Evolutionary conservation across 2,329 filamentous ascomycete genomes (phyloP).

Genomic region (Stagonosporopsis chrysanthemi): DNA sequence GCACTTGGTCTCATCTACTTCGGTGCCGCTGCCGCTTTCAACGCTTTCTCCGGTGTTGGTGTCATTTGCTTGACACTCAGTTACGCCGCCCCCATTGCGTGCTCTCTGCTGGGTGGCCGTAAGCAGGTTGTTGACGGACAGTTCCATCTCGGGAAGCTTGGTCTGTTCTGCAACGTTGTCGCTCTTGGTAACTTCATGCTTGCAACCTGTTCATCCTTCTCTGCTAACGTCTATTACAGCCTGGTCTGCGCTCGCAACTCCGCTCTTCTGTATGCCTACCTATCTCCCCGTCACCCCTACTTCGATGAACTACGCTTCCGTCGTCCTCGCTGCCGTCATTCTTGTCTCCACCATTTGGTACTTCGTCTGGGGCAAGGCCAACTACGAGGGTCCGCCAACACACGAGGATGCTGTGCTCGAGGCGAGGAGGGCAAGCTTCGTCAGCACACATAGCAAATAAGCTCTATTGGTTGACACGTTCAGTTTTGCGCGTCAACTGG

Average conservation of each 20-base stretch:
- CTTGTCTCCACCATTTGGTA: slow-evolving; percentile 71
- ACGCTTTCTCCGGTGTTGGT: slow-evolving; percentile 73
- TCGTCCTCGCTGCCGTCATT: slow-evolving; percentile 74
- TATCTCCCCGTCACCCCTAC: slow-evolving; percentile 65
- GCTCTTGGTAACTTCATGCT: slow-evolving; percentile 64
- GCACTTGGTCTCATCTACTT: slow-evolving; percentile 73
- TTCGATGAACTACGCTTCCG: slow-evolving; percentile 76
- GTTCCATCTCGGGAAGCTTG: slow-evolving; percentile 69
- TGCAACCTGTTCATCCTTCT: too few relatives aligned
- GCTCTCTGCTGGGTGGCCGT: slow-evolving; percentile 68
- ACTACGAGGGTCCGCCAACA: slow-evolving; percentile 69
- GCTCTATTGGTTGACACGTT: neutral
- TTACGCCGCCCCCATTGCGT: slow-evolving; percentile 71
- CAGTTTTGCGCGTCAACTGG: slow-evolving; percentile 1
- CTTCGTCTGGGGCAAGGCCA: slow-evolving; percentile 71
- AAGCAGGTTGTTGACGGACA: slow-evolving; percentile 63
- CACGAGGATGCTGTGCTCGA: slow-evolving; percentile 44
- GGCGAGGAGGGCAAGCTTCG: slow-evolving; percentile 42
- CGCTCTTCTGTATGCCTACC: slow-evolving; percentile 77
- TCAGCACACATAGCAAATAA: slow-evolving; percentile 31
- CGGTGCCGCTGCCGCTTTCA: slow-evolving; percentile 73
- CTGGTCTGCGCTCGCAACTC: slow-evolving; percentile 73
- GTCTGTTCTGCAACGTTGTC: slow-evolving; percentile 68
- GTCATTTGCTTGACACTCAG: slow-evolving; percentile 74
- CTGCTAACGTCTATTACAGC: slow-evolving; percentile 26